Evolutionary conservation across 768 basidiomycete species (phyloP).

Genomic region (Steccherinum ochraceum): DNA sequence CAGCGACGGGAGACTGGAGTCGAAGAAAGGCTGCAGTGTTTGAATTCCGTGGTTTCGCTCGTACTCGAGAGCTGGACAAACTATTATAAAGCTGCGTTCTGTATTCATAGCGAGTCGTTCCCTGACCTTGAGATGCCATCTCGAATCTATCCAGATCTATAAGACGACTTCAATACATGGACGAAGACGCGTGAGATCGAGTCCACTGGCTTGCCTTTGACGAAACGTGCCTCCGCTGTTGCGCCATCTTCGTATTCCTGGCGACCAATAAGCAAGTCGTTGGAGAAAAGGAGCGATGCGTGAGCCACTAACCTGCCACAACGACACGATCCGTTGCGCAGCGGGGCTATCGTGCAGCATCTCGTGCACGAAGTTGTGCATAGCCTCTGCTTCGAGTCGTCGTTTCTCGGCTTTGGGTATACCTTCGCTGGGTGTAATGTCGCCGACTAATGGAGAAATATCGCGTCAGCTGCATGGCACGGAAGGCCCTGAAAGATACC

Average conservation of each 20-base stretch:
- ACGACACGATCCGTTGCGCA: slow-evolving; percentile 55
- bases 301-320: slow-evolving; percentile 61
- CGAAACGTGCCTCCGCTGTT: slow-evolving; percentile 74
- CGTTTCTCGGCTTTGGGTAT: slow-evolving; percentile 79
- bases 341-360: slow-evolving; percentile 79
- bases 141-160: slow-evolving; percentile 83
- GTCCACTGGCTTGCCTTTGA: slow-evolving; percentile 72
- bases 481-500: no score
- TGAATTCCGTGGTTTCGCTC: slow-evolving; percentile 44
- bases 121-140: slow-evolving; percentile 75
- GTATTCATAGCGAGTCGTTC: background rate
- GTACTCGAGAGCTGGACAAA: slow-evolving; percentile 59
- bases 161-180: no score
- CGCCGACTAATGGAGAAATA: slow-evolving; percentile 58
- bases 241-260: slow-evolving; percentile 81
- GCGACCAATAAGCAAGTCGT: background rate
- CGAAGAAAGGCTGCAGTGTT: slow-evolving; percentile 71
- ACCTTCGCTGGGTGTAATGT: slow-evolving; percentile 87
- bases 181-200: background rate
- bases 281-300: background rate
- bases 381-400: slow-evolving; percentile 78
- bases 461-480: background rate
- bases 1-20: slow-evolving; percentile 69
- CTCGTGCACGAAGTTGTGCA: slow-evolving; percentile 82
- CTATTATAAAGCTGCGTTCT: background rate